These are phyloP conservation scores for Alternaria viburni DNA, from an alignment of 2,329 filamentous ascomycete genomes.

Conservation along the genomic window DNA sequence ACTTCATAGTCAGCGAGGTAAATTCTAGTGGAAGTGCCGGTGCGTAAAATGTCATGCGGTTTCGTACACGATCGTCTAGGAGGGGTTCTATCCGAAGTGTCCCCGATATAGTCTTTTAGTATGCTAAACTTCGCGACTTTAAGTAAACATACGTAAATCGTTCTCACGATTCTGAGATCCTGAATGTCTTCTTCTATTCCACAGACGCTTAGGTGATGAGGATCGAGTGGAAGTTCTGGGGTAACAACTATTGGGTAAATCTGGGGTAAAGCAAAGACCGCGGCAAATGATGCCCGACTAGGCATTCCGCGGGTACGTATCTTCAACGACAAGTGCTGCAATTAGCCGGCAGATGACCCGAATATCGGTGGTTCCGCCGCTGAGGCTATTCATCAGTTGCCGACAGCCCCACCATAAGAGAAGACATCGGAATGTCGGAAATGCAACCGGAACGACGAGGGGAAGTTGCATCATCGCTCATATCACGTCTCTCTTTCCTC, in stretches of 20 bases:
- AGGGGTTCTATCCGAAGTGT: neutral
- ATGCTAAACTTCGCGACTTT: neutral
- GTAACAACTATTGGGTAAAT: neutral
- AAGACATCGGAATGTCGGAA: constrained; percentile 24
- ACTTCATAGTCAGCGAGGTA: neutral
- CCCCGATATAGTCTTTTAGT: neutral
- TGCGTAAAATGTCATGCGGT: neutral
- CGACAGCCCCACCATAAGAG: constrained; percentile 16
- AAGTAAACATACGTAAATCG: neutral
- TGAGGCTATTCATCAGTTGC: constrained; percentile 12
- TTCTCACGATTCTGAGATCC: neutral
- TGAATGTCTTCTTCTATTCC: neutral
- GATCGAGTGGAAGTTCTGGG: neutral
- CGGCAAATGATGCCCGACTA: neutral
- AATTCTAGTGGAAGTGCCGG: neutral
- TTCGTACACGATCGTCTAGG: neutral
- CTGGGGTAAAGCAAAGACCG: constrained; percentile 1
- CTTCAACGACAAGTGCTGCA: neutral
- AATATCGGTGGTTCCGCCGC: constrained; percentile 25
- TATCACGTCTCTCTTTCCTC: neutral
- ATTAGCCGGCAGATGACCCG: constrained; percentile 22
- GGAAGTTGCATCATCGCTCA: constrained; percentile 7
- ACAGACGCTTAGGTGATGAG: neutral
- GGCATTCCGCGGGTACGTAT: neutral
- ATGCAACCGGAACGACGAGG: constrained; percentile 18